Evolutionary conservation across 2,329 filamentous ascomycete species (phyloP).

Genomic region (Sporothrix protearum): DNA sequence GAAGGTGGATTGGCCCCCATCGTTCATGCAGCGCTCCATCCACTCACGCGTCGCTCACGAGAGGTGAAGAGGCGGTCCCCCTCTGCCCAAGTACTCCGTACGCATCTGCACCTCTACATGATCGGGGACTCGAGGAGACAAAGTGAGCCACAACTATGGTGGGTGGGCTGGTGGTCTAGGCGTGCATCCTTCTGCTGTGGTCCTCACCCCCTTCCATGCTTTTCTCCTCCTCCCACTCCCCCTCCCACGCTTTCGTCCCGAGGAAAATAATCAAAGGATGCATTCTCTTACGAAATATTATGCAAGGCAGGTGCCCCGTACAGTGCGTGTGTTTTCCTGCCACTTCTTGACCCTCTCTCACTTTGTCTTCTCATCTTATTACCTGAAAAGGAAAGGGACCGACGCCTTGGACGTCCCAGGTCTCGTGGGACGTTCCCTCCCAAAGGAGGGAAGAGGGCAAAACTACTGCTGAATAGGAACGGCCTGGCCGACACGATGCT

Average conservation of each 20-base stretch:
- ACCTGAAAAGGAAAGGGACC: background rate
- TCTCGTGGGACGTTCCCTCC: background rate
- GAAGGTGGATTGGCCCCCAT: background rate
- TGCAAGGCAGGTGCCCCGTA: background rate
- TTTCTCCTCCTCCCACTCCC: background rate
- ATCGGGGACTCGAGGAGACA: background rate
- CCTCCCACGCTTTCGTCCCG: background rate
- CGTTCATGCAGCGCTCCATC: background rate
- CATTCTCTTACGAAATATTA: slow-evolving; percentile 10
- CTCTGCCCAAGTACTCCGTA: background rate
- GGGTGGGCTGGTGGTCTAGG: background rate
- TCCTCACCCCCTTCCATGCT: background rate
- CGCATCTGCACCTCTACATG: background rate
- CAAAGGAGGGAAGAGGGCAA: background rate
- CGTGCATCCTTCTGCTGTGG: background rate
- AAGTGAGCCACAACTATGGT: background rate
- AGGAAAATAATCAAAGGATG: background rate
- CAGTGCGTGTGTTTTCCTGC: background rate
- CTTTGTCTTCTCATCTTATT: background rate
- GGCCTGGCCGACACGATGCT: background rate
- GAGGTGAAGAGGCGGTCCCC: background rate
- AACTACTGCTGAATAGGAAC: background rate
- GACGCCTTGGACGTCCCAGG: background rate
- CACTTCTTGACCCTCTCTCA: background rate
- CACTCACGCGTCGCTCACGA: background rate